phyloP scores from a whole-genome alignment of 768 basidiomycete genomes.

The Boletus rubroflammeus region DNA sequence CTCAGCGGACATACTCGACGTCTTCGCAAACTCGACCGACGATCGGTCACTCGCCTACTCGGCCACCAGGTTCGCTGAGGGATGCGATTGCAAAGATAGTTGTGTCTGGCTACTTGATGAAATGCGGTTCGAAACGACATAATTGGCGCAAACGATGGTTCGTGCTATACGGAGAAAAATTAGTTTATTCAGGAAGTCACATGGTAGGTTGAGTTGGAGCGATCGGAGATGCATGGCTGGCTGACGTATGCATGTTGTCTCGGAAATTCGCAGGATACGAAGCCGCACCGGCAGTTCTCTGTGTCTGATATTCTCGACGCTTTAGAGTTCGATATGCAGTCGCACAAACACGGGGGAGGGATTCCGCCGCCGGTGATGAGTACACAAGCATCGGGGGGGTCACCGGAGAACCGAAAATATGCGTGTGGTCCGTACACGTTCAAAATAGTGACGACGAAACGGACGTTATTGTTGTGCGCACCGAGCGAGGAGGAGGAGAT shows the following conservation, averaged over 20 bases:
- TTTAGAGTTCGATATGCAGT: slow-evolving; percentile 74
- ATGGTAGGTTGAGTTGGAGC: slow-evolving; percentile 62
- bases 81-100: slow-evolving; percentile 73
- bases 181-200: slow-evolving; percentile 89
- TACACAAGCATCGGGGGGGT: slow-evolving; percentile 35
- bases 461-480: slow-evolving; percentile 84
- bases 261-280: slow-evolving; percentile 65
- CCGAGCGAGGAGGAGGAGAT: slow-evolving; percentile 98
- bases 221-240: slow-evolving; percentile 14
- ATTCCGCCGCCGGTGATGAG: slow-evolving; percentile 31
- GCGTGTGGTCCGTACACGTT: slow-evolving; percentile 63
- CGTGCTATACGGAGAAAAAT: slow-evolving; percentile 80
- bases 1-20: slow-evolving; percentile 39
- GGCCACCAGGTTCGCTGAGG: slow-evolving; percentile 32
- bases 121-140: slow-evolving; percentile 88
- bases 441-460: slow-evolving; percentile 94
- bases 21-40: slow-evolving; percentile 44
- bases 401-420: slow-evolving; percentile 42
- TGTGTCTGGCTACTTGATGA: slow-evolving; percentile 90
- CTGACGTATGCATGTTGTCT: slow-evolving; percentile 6
- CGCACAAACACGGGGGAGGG: slow-evolving; percentile 42
- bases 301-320: slow-evolving; percentile 88
- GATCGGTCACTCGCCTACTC: slow-evolving; percentile 44
- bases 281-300: slow-evolving; percentile 81
- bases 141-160: slow-evolving; percentile 99